These are phyloP conservation scores for Westerdykella ornata DNA, from an alignment of 2,329 filamentous ascomycete species.

Conservation along the genomic window DNA sequence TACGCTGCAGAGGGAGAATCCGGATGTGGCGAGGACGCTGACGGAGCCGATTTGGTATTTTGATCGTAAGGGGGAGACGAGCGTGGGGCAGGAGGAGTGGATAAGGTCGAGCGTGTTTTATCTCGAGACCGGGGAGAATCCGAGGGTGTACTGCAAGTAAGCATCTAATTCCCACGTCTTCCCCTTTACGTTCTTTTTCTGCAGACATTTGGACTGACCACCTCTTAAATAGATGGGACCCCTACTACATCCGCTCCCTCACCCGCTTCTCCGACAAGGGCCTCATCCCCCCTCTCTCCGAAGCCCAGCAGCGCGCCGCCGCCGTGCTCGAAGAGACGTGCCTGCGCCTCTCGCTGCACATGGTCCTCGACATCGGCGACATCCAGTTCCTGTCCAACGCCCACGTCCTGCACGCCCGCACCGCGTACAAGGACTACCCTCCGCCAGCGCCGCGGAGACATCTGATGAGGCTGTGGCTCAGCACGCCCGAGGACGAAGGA, in stretches of 20 bases:
- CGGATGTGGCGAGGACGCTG: constrained; percentile 69
- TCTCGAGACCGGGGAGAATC: constrained; percentile 60
- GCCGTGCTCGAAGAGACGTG: constrained; percentile 70
- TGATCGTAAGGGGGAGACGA: constrained; percentile 80
- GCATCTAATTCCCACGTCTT: constrained; percentile 8
- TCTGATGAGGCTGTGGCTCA: constrained; percentile 76
- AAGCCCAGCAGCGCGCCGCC: constrained; percentile 61
- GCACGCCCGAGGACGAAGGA: constrained; percentile 72
- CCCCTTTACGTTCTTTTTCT: no score
- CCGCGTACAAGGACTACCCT: constrained; percentile 66
- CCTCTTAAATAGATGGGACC: constrained; percentile 60
- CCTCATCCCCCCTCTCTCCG: constrained; percentile 64
- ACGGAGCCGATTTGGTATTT: constrained; percentile 84
- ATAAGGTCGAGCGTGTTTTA: constrained; percentile 69
- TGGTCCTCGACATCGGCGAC: constrained; percentile 79
- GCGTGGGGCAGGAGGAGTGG: constrained; percentile 66
- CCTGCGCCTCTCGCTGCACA: constrained; percentile 66
- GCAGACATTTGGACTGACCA: constrained; percentile 9
- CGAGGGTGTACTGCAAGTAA: constrained; percentile 66
- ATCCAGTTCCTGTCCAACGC: constrained; percentile 81
- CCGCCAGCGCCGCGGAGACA: constrained; percentile 67
- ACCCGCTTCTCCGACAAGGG: constrained; percentile 66
- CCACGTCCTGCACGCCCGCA: constrained; percentile 74
- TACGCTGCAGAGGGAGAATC: constrained; percentile 63
- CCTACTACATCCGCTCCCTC: constrained; percentile 76